Percentiles rank a stretch among this genome's conserved stretches.
phyloP scores from a whole-genome alignment of 495 filamentous ascomycete genomes.

The Apiosordaria backusii region DNA sequence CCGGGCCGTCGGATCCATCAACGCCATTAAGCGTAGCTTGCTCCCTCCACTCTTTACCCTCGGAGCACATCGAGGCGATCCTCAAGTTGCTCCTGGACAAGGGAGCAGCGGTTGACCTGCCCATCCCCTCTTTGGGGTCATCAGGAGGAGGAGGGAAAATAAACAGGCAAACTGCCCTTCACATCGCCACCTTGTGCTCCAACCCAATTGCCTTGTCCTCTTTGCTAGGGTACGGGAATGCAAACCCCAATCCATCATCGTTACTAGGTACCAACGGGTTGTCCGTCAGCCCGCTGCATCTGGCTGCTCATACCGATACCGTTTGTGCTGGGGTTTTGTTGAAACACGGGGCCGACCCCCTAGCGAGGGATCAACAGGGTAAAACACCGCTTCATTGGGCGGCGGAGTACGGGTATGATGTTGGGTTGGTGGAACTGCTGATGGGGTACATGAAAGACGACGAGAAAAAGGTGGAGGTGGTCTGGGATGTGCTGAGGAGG shows the following conservation, averaged over 20 bases:
- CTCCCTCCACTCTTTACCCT: not conserved
- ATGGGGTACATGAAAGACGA: not conserved
- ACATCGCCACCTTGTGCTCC: conserved; percentile 21
- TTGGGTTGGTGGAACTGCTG: not conserved
- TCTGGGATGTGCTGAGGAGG: not conserved
- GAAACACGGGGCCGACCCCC: conserved; percentile 10
- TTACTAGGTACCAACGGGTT: not conserved
- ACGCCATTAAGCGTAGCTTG: conserved; percentile 15
- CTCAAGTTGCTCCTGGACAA: conserved; percentile 16
- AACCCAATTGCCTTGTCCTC: conserved; percentile 10
- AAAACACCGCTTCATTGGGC: conserved; percentile 25
- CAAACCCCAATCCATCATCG: conserved; percentile 10
- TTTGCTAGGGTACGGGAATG: conserved; percentile 18
- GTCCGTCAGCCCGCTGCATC: conserved; percentile 22
- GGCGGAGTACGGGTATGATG: not conserved
- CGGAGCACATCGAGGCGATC: not conserved
- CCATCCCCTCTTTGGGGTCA: not conserved
- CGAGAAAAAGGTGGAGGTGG: not conserved
- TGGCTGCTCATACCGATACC: conserved; percentile 16
- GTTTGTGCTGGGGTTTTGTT: conserved; percentile 14
- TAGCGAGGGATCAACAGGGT: conserved; percentile 13
- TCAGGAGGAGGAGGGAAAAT: not conserved
- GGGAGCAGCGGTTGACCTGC: conserved; percentile 18
- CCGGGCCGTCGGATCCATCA: conserved; percentile 1
- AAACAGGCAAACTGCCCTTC: conserved; percentile 18